Evolutionary conservation across 2,329 filamentous ascomycete genomes (phyloP).

Genomic region (Fusarium sp.): DNA sequence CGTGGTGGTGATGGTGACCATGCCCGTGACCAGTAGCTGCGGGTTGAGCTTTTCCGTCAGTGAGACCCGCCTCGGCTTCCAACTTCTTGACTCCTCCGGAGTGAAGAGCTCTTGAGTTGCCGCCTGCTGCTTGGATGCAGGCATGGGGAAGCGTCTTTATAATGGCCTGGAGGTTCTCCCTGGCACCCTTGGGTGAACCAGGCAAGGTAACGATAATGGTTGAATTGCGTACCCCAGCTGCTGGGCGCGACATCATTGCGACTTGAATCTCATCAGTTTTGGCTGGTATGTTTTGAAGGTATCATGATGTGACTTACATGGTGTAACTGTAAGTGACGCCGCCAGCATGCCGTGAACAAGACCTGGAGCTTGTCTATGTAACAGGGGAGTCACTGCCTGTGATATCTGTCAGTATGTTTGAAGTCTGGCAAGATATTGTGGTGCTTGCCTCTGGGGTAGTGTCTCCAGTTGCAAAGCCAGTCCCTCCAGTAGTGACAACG

Average conservation of each 20-base stretch:
- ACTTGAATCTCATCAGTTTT: conserved; percentile 62
- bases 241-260: conserved; percentile 94
- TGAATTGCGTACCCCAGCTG: conserved; percentile 84
- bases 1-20: conserved; percentile 64
- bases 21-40: conserved; percentile 51
- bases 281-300: not conserved
- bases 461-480: conserved; percentile 88
- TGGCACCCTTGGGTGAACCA: conserved; percentile 93
- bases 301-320: conserved; percentile 70
- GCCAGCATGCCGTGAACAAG: conserved; percentile 96
- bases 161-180: conserved; percentile 89
- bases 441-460: conserved; percentile 80
- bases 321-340: conserved; percentile 83
- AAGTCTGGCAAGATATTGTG: not conserved
- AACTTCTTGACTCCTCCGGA: conserved; percentile 82
- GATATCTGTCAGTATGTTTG: not conserved
- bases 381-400: conserved; percentile 78
- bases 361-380: conserved; percentile 87
- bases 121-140: conserved; percentile 87
- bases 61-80: conserved; percentile 80
- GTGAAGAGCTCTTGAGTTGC: conserved; percentile 82
- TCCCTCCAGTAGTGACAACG: conserved; percentile 89
- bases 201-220: conserved; percentile 89
- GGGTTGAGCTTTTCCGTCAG: conserved; percentile 44
- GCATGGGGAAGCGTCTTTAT: conserved; percentile 93